These are phyloP conservation scores for Hibiscus tridactylites DNA, from an alignment of 345 rosid species.

Conservation along the genomic window DNA sequence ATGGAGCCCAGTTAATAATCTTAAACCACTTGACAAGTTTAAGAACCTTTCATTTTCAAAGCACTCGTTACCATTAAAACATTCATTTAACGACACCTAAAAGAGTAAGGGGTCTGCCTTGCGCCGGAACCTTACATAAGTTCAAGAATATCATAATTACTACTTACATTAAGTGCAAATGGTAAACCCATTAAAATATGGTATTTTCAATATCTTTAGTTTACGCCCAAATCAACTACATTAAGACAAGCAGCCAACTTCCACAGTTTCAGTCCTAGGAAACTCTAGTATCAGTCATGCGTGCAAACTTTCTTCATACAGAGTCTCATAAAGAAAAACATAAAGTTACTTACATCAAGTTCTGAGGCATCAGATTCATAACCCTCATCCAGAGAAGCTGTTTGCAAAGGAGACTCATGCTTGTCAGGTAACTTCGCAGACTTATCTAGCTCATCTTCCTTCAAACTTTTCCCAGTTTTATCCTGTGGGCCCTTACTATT, in stretches of 20 bases:
- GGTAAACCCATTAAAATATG: not conserved
- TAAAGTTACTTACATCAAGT: conserved; percentile 70
- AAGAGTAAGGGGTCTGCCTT: not conserved
- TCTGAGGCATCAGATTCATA: conserved; percentile 74
- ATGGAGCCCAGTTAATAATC: not conserved
- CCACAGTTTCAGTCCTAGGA: not conserved
- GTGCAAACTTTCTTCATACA: not conserved
- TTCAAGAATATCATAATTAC: not conserved
- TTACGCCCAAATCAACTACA: not conserved
- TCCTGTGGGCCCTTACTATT: conserved; percentile 13
- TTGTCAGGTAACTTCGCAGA: conserved; percentile 24
- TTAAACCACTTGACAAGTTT: not conserved
- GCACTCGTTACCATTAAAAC: not conserved
- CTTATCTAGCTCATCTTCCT: conserved; percentile 29
- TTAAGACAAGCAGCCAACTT: not conserved
- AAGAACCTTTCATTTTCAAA: not conserved
- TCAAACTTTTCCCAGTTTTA: conserved; percentile 24
- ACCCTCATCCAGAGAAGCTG: conserved; percentile 49
- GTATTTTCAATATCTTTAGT: not conserved
- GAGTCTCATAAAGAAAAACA: conserved; percentile 5
- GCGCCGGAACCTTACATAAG: not conserved
- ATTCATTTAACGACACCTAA: not conserved
- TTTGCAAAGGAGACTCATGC: conserved; percentile 30
- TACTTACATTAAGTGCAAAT: not conserved
- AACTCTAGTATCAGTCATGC: not conserved